Base-by-base conservation (phyloP, 2,329 filamentous ascomycete species). In the Cryphonectria parasitica region DNA sequence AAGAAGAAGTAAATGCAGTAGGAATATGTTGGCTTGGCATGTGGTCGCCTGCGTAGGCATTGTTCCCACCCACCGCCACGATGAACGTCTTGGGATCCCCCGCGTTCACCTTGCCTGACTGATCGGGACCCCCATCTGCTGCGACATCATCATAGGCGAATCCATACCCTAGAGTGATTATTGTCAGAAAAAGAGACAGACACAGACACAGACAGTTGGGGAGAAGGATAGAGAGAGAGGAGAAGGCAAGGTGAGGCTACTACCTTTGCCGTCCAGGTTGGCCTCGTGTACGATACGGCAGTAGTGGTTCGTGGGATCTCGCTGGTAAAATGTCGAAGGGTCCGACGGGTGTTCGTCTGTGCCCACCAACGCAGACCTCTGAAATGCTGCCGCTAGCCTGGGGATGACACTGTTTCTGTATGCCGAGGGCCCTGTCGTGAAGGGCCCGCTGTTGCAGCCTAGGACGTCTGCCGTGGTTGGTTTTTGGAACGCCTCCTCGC, bases 401-500 rank as follows among this genome's bases (percentile, higher is more conserved):
- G 80, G 91, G 85, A 74, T 83, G 67, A 83, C 81, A 28, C 80
- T 80, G 79, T 76, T 84, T 64, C 77, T 83, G 76, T 70, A 77
- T 31, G 77, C 72, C 67, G 71, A 86, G 76, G 62, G 82, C 76
- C 74, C 80, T 10, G 78, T 82, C 10, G 83, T 81, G 74, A 91
- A 91, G 0, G 89, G 88, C 0, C 89, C 89, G 1, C 86, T 88
- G 74, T 86, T 89, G 80, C 90, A 92, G 49, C 86, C 86, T 76
- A 92, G 88, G 73, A 93, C 90, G 78, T 93, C 91, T 17, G 80
- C 81, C 1, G 87, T 87, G 1, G 81, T 84, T 0, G 91, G 91
- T 70, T 86, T 83, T 1, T 77, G 71, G 77, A 92, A 93, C 1
- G 58, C 45, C 74, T 83, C 82, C 13, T 74, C 73, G 49, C 77